phyloP scores from a whole-genome alignment of 352 stramenopile genomes.

The Phytophthora sansomeana region DNA sequence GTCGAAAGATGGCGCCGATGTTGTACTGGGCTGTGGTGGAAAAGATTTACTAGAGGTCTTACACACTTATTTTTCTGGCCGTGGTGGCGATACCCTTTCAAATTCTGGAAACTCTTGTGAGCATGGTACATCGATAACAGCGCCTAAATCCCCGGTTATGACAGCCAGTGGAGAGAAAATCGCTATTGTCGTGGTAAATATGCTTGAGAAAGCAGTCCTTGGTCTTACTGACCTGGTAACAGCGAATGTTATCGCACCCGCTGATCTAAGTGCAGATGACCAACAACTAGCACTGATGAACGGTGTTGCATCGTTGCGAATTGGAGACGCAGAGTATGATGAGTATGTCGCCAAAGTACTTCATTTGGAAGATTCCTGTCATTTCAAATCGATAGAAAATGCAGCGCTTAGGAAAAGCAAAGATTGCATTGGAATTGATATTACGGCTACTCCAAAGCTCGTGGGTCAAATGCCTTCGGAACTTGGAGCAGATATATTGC shows the following conservation, averaged over 20 bases:
- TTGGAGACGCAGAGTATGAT: conserved; percentile 47
- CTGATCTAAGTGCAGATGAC: conserved; percentile 4
- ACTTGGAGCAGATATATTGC: not conserved
- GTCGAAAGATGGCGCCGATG: conserved; percentile 51
- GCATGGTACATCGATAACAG: not conserved
- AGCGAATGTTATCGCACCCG: not conserved
- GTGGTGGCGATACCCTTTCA: not conserved
- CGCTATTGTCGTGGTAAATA: conserved; percentile 25
- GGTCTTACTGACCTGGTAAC: conserved; percentile 21
- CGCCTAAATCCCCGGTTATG: not conserved
- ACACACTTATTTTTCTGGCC: conserved; percentile 17
- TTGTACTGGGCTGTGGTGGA: conserved; percentile 61
- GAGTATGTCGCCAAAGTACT: conserved; percentile 43
- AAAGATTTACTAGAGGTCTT: conserved; percentile 47
- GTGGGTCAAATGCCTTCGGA: not conserved
- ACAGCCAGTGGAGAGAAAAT: conserved; percentile 17
- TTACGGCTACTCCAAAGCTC: not conserved
- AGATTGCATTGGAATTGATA: not conserved
- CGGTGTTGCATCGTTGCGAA: not conserved
- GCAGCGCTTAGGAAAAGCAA: not conserved
- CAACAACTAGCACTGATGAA: not conserved
- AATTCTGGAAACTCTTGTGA: not conserved
- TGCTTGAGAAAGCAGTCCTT: conserved; percentile 44
- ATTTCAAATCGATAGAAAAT: conserved; percentile 35
- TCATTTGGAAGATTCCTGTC: conserved; percentile 36